Base-by-base conservation (phyloP, 495 filamentous ascomycete species). In the Cryomyces minteri region DNA sequence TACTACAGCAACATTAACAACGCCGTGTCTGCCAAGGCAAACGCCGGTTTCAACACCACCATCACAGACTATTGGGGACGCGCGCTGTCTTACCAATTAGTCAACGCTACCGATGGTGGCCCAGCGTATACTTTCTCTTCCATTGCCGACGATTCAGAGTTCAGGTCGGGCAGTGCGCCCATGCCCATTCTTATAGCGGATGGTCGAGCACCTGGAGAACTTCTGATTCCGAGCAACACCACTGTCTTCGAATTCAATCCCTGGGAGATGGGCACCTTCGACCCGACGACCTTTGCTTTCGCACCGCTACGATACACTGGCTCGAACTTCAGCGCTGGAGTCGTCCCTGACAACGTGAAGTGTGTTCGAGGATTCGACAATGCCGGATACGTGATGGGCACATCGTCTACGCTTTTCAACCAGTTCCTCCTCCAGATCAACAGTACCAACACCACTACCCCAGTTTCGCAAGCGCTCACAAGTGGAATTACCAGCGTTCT, bases 11-110 rank as follows among this genome's bases (percentile, higher is more conserved):
- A 77, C 32, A 58, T 96, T 11, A 51, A 62, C 4, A 53, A 74
- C 7, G 72, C 76, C 39, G 83, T 93, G 6, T 53, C 60, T 0
- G 62, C 48, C 6, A 96, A 95, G 67, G 41, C 51, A 5, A 57
- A 80, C 33, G 84, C 82, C 12, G 82, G 82, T 5, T 93, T 76
- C 60, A 69, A 85, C 36, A 72, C 69, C 30, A 77, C 82, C 1
- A 67, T 96, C 47, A 94, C 90, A 0, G 88, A 96, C 64, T 84
- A 84, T 54, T 94, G 88, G 88, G 74, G 69, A 4, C 79, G 87
- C 32, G 82, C 79, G 9, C 67, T 96, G 18, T 77, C 79, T 28
- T 87, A 77, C 53, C 90, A 96, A 56, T 71, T 96, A 45, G 72
- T 94, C 56, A 80, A 88, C 58, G 82, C 69, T 30, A 67, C 68